Conservation (phyloP, 208 protist genomes). For the Leishmania braziliensis region DNA sequence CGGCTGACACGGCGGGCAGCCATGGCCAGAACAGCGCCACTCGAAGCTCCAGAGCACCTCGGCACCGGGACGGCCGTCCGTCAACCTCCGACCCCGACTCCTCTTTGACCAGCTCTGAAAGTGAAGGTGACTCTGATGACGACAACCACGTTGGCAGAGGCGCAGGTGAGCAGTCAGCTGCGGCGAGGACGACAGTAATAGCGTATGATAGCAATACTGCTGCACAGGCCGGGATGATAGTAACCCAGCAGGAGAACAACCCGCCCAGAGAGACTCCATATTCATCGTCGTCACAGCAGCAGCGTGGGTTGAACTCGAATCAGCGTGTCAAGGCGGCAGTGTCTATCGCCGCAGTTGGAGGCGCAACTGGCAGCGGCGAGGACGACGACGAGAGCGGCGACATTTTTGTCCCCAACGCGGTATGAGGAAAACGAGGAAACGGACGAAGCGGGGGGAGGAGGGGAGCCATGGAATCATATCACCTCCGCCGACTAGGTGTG, state of each 20-base stretch:
- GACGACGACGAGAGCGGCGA: constrained; percentile 18
- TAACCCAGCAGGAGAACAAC: constrained; percentile 4
- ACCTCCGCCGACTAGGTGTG: not conserved
- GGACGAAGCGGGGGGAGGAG: not conserved
- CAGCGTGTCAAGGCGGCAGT: constrained; percentile 10
- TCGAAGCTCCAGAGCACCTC: not conserved
- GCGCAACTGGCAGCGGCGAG: not conserved
- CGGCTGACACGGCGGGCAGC: constrained; percentile 11
- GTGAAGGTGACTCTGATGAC: constrained; percentile 5
- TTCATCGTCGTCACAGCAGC: not conserved
- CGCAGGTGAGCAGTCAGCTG: not conserved
- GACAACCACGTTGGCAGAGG: not conserved
- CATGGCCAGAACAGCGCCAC: not conserved
- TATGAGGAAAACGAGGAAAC: not conserved
- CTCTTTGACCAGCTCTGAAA: constrained; percentile 36
- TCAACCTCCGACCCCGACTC: constrained; percentile 28
- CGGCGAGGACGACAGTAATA: not conserved
- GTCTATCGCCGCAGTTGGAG: not conserved
- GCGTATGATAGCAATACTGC: not conserved
- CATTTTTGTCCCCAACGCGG: constrained; percentile 23
- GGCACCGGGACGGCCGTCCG: constrained; percentile 2
- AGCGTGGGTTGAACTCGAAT: constrained; percentile 31
- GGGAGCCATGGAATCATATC: not conserved
- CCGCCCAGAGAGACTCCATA: not conserved
- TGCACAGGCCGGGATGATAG: not conserved